Evolutionary conservation across 1,139 yeast genomes (phyloP).

Genomic region (Geotrichum aggregatum): DNA sequence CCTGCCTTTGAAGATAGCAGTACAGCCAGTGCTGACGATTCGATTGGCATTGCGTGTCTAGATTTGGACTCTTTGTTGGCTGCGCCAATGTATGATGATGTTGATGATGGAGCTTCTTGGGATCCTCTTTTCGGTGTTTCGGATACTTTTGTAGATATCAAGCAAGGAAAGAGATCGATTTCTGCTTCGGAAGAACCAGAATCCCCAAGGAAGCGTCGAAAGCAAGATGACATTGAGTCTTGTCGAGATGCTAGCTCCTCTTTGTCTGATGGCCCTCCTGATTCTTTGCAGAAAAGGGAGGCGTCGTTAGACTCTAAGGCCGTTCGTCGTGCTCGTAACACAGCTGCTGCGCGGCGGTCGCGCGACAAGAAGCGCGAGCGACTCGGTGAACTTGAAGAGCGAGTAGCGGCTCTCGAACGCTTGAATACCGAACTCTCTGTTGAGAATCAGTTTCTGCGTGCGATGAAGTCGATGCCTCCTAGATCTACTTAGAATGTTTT

Average conservation of each 20-base stretch:
- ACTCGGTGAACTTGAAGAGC: conserved; percentile 74
- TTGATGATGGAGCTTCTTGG: conserved; percentile 3
- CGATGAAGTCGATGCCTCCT: conserved; percentile 15
- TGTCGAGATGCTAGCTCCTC: neutral
- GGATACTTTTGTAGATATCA: neutral
- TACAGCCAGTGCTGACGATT: conserved; percentile 2
- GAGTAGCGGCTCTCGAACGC: conserved; percentile 56
- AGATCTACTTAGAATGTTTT: neutral
- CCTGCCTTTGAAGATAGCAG: conserved; percentile 4
- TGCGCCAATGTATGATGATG: conserved; percentile 16
- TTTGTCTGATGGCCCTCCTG: neutral
- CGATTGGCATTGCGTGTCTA: neutral
- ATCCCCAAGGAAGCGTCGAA: neutral
- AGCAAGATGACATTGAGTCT: neutral
- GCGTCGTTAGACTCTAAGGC: conserved; percentile 55
- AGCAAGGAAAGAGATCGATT: neutral
- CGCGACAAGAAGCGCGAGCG: conserved; percentile 90
- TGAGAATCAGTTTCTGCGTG: conserved; percentile 23
- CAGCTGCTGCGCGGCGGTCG: conserved; percentile 95
- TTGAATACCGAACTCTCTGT: conserved; percentile 15
- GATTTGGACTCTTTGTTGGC: conserved; percentile 16
- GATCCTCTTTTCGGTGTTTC: neutral
- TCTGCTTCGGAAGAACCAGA: neutral
- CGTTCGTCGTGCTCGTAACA: conserved; percentile 85
- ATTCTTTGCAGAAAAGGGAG: neutral